Evolutionary conservation across 768 basidiomycete species (phyloP).

Genomic region (Pilatotrama ljubarskyi): DNA sequence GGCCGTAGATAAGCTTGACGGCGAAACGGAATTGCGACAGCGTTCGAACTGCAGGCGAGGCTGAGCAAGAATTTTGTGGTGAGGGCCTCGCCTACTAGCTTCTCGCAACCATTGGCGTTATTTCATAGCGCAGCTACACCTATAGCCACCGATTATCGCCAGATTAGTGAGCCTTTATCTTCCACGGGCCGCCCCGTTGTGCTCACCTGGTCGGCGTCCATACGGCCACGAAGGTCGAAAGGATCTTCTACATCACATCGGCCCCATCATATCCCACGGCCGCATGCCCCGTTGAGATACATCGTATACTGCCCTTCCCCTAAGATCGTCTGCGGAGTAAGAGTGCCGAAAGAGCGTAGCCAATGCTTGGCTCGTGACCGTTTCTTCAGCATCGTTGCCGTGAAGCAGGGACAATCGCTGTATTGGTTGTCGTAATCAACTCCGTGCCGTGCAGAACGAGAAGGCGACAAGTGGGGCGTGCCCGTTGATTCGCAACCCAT

Average conservation of each 20-base stretch:
- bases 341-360: not conserved
- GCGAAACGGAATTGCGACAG: slow-evolving; percentile 1
- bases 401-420: not conserved
- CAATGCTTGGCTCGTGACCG: not conserved
- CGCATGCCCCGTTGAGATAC: slow-evolving; percentile 1
- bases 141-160: not conserved
- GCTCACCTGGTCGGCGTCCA: slow-evolving; percentile 19
- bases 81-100: not conserved
- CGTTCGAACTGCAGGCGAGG: not conserved
- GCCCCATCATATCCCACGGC: slow-evolving; percentile 9
- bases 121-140: not conserved
- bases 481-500: too few species aligned
- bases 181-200: not conserved
- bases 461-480: not conserved
- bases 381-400: not conserved
- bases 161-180: slow-evolving; percentile 6
- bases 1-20: slow-evolving; percentile 5
- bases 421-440: not conserved
- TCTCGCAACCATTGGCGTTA: not conserved
- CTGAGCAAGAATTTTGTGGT: not conserved
- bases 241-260: slow-evolving; percentile 6
- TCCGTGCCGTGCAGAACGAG: not conserved
- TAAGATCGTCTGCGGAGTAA: slow-evolving; percentile 1
- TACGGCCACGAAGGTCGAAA: slow-evolving; percentile 3
- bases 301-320: not conserved